Base-by-base conservation (phyloP, 1,139 yeast genomes). In the Debaryomyces sp. region DNA sequence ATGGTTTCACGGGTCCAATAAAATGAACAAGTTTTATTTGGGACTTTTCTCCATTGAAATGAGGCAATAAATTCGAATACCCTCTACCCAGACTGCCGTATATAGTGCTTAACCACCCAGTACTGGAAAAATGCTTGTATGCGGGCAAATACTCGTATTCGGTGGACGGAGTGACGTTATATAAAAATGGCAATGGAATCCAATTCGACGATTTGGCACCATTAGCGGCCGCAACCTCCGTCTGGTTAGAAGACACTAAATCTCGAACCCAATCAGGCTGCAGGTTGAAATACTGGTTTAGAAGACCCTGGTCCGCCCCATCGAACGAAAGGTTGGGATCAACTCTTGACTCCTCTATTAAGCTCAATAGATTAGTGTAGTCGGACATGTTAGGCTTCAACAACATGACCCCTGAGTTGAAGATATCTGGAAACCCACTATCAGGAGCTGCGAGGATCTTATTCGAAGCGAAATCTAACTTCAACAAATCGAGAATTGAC, bases 271-370 rank as follows among this genome's bases (percentile, higher is more conserved):
- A 75, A 56, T 75, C 76, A 10, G 79, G 78, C 54, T 67, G 62
- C 6, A 64, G 64, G 51, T 81, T 84, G 64, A 90, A 90, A 63
- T 80, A 88, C 63, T 89, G 90, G 66, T 94, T 94, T 56, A 94
- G 72, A 41, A 94, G 73, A 9, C 98, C 98, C 67, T 94, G 98
- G 66, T 94, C 99, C 4, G 97, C 96, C 46, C 97, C 97, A 66
- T 92, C 98, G 61, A 91, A 89, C 0, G 94, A 82, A 57, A 17
- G 77, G 71, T 15, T 58, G 52, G 15, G 64, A 59, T 24, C 63
- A 47, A 7, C 12, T 13, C 10, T 18, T 7, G 64, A 50, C 45
- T 59, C 47, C 37, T 53, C 43, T 42, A 77, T 73, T 48, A 76
- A 68, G 30, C 67, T 53, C 48, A 68, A 50, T 52, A 90, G 70